Evolutionary conservation across 345 rosid genomes (phyloP).

Genomic region (Moringa oleifera): DNA sequence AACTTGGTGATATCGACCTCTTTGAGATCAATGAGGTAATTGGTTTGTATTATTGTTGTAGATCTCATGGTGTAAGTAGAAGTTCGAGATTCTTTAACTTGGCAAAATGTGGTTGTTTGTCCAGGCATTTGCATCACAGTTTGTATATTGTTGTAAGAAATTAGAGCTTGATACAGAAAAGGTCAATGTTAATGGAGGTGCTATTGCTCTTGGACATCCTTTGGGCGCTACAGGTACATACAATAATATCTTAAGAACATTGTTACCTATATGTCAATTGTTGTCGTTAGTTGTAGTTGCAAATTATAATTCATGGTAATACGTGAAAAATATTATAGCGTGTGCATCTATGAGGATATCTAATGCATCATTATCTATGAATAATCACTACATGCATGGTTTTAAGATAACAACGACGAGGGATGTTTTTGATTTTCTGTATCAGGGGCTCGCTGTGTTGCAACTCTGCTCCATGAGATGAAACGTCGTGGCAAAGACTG

Average conservation of each 20-base stretch:
- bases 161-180: constrained; percentile 61
- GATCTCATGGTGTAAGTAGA: neutral
- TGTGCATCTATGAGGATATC: neutral
- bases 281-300: neutral
- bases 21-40: constrained; percentile 92
- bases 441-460: constrained; percentile 86
- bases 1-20: constrained; percentile 58
- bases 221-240: constrained; percentile 84
- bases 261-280: neutral
- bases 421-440: constrained; percentile 1
- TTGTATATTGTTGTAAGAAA: constrained; percentile 73
- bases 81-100: neutral
- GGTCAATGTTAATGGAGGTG: constrained; percentile 96
- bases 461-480: constrained; percentile 85
- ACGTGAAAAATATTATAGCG: neutral
- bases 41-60: constrained; percentile 1
- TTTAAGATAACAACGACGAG: neutral
- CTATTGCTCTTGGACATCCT: constrained; percentile 93
- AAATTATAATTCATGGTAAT: neutral
- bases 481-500: constrained; percentile 84
- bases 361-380: neutral
- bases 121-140: constrained; percentile 98
- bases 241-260: too few species aligned
- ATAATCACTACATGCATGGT: neutral
- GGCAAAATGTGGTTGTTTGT: constrained; percentile 7